Percentiles rank a stretch among this genome's conserved stretches.
Conservation (phyloP, 331 rosid genomes). For the Saraca asoca region DNA sequence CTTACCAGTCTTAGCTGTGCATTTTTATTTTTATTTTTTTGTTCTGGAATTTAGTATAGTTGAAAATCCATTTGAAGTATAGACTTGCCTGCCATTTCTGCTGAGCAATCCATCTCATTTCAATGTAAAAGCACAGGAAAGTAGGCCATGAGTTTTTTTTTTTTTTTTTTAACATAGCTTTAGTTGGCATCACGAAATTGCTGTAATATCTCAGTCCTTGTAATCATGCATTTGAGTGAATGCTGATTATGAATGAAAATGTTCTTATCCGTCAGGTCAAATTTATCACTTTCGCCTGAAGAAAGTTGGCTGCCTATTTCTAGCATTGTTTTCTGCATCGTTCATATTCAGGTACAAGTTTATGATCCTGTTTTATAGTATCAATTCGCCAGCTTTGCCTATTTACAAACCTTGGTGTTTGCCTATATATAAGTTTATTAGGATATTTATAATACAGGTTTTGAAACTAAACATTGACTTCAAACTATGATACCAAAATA, state of each 20-base stretch:
- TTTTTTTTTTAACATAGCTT: not conserved
- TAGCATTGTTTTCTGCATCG: slow-evolving; percentile 77
- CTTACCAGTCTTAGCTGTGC: not conserved
- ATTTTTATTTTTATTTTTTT: not conserved
- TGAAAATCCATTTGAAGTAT: not conserved
- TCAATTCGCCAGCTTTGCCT: not conserved
- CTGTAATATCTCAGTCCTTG: not conserved
- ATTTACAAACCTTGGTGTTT: not conserved
- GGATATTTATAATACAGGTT: too few species aligned
- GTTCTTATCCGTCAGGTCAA: slow-evolving; percentile 55
- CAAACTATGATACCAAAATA: too few species aligned
- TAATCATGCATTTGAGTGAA: not conserved
- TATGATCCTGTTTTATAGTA: not conserved
- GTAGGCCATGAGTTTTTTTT: not conserved
- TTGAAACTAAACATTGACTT: too few species aligned
- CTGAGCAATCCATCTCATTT: not conserved
- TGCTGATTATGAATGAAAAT: slow-evolving; percentile 11
- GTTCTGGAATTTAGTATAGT: not conserved
- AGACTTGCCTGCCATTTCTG: not conserved
- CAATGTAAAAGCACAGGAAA: not conserved
- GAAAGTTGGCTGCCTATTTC: slow-evolving; percentile 95
- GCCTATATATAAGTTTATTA: not conserved
- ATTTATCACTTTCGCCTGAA: slow-evolving; percentile 76
- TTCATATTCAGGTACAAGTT: slow-evolving; percentile 78
- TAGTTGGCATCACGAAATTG: not conserved